Evolutionary conservation across 1,284 basidiomycete genomes (phyloP).

Genomic region (Pterula multifida): DNA sequence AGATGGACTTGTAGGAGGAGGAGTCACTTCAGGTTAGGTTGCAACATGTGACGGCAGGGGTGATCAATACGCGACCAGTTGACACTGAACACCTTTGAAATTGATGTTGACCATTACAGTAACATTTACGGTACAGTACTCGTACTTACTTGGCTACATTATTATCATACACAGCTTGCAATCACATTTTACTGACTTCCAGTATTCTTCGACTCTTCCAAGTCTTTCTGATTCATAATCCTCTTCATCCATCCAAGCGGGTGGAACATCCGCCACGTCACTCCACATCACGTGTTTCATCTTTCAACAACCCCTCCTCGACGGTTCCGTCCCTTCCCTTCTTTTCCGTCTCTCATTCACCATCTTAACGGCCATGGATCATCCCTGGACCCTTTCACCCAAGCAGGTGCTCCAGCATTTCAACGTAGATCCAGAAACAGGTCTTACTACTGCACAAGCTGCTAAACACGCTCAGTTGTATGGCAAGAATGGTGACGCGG

Average conservation of each 20-base stretch:
- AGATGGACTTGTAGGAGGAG: slow-evolving; percentile 3
- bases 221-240: neutral
- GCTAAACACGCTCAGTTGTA: slow-evolving; percentile 66
- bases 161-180: too few species aligned
- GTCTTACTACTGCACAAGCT: slow-evolving; percentile 51
- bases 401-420: slow-evolving; percentile 55
- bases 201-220: neutral
- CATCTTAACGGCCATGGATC: slow-evolving; percentile 38
- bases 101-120: neutral
- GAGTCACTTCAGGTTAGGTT: neutral
- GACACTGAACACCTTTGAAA: neutral
- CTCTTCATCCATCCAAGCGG: neutral
- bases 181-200: too few species aligned
- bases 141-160: too few species aligned
- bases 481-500: slow-evolving; percentile 71
- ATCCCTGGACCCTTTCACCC: slow-evolving; percentile 61
- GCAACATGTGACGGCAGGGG: neutral
- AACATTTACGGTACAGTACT: neutral
- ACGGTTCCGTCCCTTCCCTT: slow-evolving; percentile 14
- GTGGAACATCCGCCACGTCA: neutral
- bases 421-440: slow-evolving; percentile 39
- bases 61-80: neutral
- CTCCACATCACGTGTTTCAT: neutral
- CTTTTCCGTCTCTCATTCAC: slow-evolving; percentile 9
- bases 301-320: too few species aligned